Percentiles rank a stretch among this genome's conserved stretches.
Conservation (phyloP, 192 early-diverging fungal genomes). For the Dispira parvispora region DNA sequence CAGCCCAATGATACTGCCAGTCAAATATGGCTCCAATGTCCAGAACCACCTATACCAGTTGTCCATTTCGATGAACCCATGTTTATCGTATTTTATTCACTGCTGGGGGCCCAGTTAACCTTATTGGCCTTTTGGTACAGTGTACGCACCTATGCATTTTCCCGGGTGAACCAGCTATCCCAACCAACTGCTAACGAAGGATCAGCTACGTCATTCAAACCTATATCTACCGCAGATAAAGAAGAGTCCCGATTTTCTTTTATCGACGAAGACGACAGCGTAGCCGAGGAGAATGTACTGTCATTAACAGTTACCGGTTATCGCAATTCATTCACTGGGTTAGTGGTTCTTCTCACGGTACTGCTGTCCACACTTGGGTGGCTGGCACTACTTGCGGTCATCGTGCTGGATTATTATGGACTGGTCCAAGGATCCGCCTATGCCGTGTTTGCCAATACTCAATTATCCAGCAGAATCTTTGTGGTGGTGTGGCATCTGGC, state of each 20-base stretch:
- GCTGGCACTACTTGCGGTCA: conserved; percentile 43
- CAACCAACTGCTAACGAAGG: background rate
- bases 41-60: conserved; percentile 21
- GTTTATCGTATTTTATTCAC: conserved; percentile 34
- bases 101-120: conserved; percentile 25
- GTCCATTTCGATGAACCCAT: conserved; percentile 34
- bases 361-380: conserved; percentile 39
- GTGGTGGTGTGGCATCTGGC: conserved; percentile 58
- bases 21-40: conserved; percentile 32
- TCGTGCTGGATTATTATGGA: conserved; percentile 67
- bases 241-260: background rate
- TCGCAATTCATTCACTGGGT: background rate
- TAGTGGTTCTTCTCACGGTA: conserved; percentile 17
- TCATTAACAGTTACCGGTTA: background rate
- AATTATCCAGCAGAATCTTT: conserved; percentile 44
- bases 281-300: background rate
- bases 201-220: background rate
- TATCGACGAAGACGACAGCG: background rate
- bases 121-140: conserved; percentile 26
- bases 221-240: background rate
- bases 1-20: background rate
- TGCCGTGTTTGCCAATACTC: conserved; percentile 41
- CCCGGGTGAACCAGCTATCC: background rate
- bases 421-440: conserved; percentile 31
- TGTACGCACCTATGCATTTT: background rate